Evolutionary conservation across 768 basidiomycete genomes (phyloP).

Genomic region (Mycena pura): DNA sequence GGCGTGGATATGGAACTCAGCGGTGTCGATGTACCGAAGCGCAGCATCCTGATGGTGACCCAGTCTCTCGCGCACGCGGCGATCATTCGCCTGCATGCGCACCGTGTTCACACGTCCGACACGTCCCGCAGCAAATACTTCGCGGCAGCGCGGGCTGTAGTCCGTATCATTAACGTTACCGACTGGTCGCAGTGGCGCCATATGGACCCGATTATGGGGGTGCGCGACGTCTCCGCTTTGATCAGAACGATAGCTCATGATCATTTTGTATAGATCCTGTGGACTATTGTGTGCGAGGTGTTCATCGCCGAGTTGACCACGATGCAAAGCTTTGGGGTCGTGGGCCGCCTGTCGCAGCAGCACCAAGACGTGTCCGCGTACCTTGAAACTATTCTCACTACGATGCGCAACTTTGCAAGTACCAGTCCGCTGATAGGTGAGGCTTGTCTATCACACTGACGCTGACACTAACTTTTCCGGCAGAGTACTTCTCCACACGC

Average conservation of each 20-base stretch:
- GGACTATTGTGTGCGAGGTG: slow-evolving; percentile 19
- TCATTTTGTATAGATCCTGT: slow-evolving; percentile 10
- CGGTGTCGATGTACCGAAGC: slow-evolving; percentile 22
- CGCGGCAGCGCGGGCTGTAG: slow-evolving; percentile 18
- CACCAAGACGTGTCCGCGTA: slow-evolving; percentile 7
- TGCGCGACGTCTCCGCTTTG: not conserved
- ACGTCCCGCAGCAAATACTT: slow-evolving; percentile 16
- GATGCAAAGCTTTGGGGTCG: slow-evolving; percentile 1
- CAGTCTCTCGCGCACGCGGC: slow-evolving; percentile 43
- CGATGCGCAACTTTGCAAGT: slow-evolving; percentile 2
- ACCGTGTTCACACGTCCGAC: slow-evolving; percentile 32
- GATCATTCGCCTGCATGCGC: slow-evolving; percentile 32
- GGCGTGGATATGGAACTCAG: slow-evolving; percentile 23
- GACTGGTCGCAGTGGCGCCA: slow-evolving; percentile 10
- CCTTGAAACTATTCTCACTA: slow-evolving; percentile 5
- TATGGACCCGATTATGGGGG: slow-evolving; percentile 28
- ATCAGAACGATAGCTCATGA: not conserved
- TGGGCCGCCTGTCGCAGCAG: not conserved
- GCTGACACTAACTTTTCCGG: not conserved
- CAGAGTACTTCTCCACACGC: slow-evolving; percentile 7
- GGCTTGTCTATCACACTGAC: not conserved
- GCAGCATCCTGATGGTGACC: slow-evolving; percentile 33
- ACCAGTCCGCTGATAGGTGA: slow-evolving; percentile 17
- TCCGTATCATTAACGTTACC: slow-evolving; percentile 10
- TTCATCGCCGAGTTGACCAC: slow-evolving; percentile 11